A percentile compares a stretch with the other conserved stretches of the same genome.
Conservation (phyloP, 192 early-diverging fungal species). For the Backusella mclennaniae region DNA sequence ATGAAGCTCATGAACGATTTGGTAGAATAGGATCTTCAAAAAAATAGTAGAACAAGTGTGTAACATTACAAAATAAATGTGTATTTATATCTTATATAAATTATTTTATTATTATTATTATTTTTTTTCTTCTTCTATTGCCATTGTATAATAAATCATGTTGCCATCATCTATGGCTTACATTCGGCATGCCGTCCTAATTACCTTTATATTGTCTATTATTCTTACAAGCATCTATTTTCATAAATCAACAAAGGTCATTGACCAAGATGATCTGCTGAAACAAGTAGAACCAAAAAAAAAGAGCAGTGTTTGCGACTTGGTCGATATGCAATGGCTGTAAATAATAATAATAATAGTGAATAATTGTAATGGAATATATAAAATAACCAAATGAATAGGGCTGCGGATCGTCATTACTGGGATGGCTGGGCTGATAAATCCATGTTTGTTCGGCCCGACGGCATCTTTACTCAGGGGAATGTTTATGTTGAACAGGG, state of each 20-base stretch:
- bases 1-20: constrained; percentile 62
- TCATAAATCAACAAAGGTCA: neutral
- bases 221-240: neutral
- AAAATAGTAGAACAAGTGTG: constrained; percentile 1
- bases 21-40: constrained; percentile 47
- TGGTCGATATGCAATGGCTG: constrained; percentile 11
- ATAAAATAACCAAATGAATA: constrained; percentile 6
- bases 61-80: neutral
- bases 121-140: neutral
- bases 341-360: neutral
- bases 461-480: constrained; percentile 24
- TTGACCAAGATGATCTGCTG: neutral
- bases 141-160: neutral
- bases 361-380: neutral
- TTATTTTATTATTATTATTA: constrained; percentile 3
- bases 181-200: neutral
- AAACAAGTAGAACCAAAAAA: neutral
- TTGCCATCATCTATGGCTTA: constrained; percentile 8
- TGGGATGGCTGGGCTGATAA: constrained; percentile 32
- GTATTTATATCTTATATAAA: neutral
- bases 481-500: constrained; percentile 14
- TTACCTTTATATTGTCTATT: neutral
- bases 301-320: neutral
- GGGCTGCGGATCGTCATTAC: constrained; percentile 13
- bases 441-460: constrained; percentile 18